Evolutionary conservation across 306 rosid species (phyloP), one percentile per base, ranked within the genome.

Genomic region (Sophora flavescens): DNA sequence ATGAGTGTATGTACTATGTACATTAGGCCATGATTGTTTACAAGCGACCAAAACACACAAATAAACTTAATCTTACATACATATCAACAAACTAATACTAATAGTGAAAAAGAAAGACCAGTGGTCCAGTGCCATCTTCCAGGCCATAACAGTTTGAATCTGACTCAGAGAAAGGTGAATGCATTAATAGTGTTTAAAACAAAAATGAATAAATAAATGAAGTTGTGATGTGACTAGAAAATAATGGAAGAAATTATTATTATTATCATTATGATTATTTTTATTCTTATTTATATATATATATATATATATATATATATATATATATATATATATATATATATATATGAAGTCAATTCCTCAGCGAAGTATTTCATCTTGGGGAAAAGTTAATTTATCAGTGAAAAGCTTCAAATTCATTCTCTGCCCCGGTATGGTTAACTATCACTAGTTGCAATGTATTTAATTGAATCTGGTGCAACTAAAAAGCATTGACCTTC

Each of bases 401-500:
- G 16, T 48, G 22, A 12, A 6, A 59, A 61, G 4, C 39, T 48
- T 48, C n/a, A n/a, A 13, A 48, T 30, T 68, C 61, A 48, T 48
- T 48, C 30, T 50, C 14, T 68, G 30, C 32, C 74, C n/a, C 7
- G 14, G 69, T 11, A 16, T 45, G 50, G 50, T 22, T 26, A 42
- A 67, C 47, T 56, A 35, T 63, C 38, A 65, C 35, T 65, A 39
- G 6, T 66, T 12, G 14, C 38, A 53, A 66, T 28, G 48, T 22
- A 68, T 76, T 66, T 64, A 22, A 53, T 51, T 2, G 17, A 52
- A 76, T 76, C 16, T 9, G 65, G 33, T 8, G 16, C 53, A 63
- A 61, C 58, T 59, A 58, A 30, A 54, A 59, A 47, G 5, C 51
- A 32, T 13, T 6, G 70, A 74, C 6, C 22, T 26, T 63, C 62